Evolutionary conservation across 495 filamentous ascomycete genomes (phyloP).

Genomic region (Penicillium canescens): DNA sequence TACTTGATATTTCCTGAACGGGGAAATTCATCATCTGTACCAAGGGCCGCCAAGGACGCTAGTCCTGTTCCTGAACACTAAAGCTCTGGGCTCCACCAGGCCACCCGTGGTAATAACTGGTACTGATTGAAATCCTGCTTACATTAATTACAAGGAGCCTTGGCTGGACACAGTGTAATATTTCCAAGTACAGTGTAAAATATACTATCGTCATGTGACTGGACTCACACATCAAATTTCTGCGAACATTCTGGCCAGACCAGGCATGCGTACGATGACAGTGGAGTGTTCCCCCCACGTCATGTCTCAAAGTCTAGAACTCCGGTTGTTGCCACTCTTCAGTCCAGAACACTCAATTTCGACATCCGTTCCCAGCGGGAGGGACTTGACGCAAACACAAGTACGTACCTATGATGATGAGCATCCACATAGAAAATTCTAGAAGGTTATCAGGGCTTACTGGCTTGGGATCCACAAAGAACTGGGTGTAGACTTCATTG

Average conservation of each 20-base stretch:
- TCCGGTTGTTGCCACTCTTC: slow-evolving; percentile 6
- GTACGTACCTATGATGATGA: slow-evolving; percentile 47
- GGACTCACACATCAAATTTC: background rate
- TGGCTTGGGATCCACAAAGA: slow-evolving; percentile 57
- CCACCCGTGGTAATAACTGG: background rate
- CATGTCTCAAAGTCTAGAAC: slow-evolving; percentile 12
- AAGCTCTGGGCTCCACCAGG: slow-evolving; percentile 10
- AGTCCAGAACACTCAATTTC: slow-evolving; percentile 63
- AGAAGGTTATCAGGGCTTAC: slow-evolving; percentile 13
- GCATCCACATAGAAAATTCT: background rate
- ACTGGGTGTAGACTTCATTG: slow-evolving; percentile 58
- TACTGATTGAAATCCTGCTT: background rate
- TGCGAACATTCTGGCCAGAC: too few relatives aligned
- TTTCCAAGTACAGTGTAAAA: background rate
- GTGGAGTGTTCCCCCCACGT: slow-evolving; percentile 8
- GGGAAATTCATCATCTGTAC: slow-evolving; percentile 14
- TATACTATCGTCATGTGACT: slow-evolving; percentile 3
- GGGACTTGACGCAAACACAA: slow-evolving; percentile 65
- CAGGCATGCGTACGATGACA: too few relatives aligned
- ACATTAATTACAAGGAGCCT: background rate
- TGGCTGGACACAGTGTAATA: background rate
- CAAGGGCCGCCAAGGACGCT: slow-evolving; percentile 21
- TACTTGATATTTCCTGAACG: too few relatives aligned
- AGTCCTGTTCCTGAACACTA: slow-evolving; percentile 42
- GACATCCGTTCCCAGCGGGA: slow-evolving; percentile 65